Percentiles rank a stretch among this genome's conserved stretches.
These are phyloP conservation scores for Draba incana DNA, from an alignment of 345 rosid genomes.

Conservation along the genomic window DNA sequence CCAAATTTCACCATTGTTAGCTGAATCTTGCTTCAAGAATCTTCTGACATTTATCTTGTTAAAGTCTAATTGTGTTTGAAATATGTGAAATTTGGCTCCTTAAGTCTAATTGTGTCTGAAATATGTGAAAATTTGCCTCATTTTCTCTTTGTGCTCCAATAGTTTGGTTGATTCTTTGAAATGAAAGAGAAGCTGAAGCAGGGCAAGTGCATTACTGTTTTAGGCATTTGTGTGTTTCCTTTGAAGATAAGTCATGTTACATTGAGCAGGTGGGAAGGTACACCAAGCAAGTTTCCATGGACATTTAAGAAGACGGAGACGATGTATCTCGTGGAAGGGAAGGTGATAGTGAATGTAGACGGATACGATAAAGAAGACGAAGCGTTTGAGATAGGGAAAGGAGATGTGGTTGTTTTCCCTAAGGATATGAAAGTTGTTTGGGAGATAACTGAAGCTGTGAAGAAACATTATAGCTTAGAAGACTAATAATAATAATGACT, in stretches of 20 bases:
- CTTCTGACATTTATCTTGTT: not conserved
- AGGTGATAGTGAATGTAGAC: conserved; percentile 39
- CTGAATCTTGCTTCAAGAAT: not conserved
- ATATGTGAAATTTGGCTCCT: not conserved
- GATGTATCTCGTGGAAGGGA: conserved; percentile 36
- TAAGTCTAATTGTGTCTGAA: too few species aligned
- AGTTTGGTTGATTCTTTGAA: not conserved
- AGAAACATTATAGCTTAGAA: conserved; percentile 37
- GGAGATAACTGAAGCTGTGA: conserved; percentile 38
- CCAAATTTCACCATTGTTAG: not conserved
- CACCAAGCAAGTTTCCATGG: conserved; percentile 43
- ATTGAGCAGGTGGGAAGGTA: conserved; percentile 41
- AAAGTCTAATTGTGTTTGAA: conserved; percentile 1
- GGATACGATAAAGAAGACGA: conserved; percentile 34
- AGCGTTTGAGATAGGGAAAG: conserved; percentile 38
- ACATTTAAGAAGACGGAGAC: conserved; percentile 42
- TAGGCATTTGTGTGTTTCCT: not conserved
- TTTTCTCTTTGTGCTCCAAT: not conserved
- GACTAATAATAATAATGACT: conserved; percentile 13
- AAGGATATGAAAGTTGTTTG: conserved; percentile 44
- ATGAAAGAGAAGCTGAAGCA: not conserved
- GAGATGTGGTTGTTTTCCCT: conserved; percentile 44
- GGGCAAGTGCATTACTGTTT: not conserved
- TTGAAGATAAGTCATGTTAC: not conserved
- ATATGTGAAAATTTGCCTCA: too few species aligned